Evolutionary conservation across 169 alveolate genomes (phyloP).

Genomic region (Plasmodium knowlesi): DNA sequence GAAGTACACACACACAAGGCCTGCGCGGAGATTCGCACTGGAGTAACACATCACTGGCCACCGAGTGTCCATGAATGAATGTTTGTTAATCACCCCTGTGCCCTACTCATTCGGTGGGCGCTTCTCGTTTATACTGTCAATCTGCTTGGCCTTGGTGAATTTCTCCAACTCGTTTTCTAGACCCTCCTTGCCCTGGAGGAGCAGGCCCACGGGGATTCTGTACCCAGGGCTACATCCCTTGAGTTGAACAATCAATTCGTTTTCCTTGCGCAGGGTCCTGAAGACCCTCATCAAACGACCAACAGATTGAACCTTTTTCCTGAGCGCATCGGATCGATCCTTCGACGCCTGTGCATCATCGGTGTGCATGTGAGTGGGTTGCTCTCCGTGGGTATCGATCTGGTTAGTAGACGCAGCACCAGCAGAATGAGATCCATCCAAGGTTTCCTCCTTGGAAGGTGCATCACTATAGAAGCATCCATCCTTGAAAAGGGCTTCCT

Average conservation of each 20-base stretch:
- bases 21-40: background rate
- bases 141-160: constrained; percentile 84
- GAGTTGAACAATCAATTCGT: constrained; percentile 91
- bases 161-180: constrained; percentile 87
- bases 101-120: constrained; percentile 80
- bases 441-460: background rate
- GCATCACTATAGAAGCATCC: background rate
- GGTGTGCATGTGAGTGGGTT: background rate
- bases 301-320: constrained; percentile 90
- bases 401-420: background rate
- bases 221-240: constrained; percentile 96
- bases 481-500: background rate
- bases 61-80: background rate
- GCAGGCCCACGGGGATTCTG: constrained; percentile 94
- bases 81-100: background rate
- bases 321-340: constrained; percentile 86
- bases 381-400: background rate
- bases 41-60: background rate
- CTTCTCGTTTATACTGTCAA: constrained; percentile 88
- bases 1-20: background rate
- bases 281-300: constrained; percentile 84
- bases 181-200: constrained; percentile 92
- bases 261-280: constrained; percentile 90
- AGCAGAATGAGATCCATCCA: background rate
- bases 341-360: constrained; percentile 66